Evolutionary conservation across 768 basidiomycete species (phyloP), one percentile per base, ranked within the genome.

Genomic region (Phallus indusiatus): DNA sequence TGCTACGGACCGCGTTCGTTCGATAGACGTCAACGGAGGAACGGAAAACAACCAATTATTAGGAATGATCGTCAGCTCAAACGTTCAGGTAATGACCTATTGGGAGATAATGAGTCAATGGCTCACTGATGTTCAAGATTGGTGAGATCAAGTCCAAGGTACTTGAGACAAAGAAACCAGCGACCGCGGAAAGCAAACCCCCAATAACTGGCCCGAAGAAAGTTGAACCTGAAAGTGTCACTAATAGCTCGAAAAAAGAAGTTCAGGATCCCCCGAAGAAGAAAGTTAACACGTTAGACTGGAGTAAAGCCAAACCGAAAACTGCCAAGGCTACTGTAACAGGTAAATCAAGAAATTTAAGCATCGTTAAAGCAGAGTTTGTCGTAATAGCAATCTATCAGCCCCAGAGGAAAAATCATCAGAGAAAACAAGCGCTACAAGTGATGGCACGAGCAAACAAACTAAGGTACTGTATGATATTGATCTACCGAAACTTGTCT

Each of bases 291-390:
- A 82, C 80, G 65, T 73, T 85, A 6, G 80, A 85, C 63, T 86
- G 82, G 75, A 80, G 81, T 68, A 83, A 79, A 62, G 78, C 79
- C 24, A 80, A 80, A 66, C 63, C 72, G 10, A 82, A 81, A 64
- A 47, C 9, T 10, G 47, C 47, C 5, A 52, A 20, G 9, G 53
- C 36, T 33, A 51, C 1, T 2, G 22, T 17, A 37, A 22, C 50
- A 28, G 17, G 18, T 28, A 28, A 28, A 28, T 28, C 10, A 56
- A 24, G 18, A 8, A 18, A 55, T 28, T 51, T 35, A 16, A 42
- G n/a, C 42, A 42, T 4, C 4, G 4, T 28, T 51, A n/a, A 16
- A 42, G n/a, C 42, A 42, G 4, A 3, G 4, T 14, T 42, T 42
- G 14, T 11, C 12, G n/a, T 42, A n/a, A 42, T 42, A 42, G 42